Evolutionary conservation across 2,329 filamentous ascomycete species (phyloP).

Genomic region (Mycogone perniciosa): DNA sequence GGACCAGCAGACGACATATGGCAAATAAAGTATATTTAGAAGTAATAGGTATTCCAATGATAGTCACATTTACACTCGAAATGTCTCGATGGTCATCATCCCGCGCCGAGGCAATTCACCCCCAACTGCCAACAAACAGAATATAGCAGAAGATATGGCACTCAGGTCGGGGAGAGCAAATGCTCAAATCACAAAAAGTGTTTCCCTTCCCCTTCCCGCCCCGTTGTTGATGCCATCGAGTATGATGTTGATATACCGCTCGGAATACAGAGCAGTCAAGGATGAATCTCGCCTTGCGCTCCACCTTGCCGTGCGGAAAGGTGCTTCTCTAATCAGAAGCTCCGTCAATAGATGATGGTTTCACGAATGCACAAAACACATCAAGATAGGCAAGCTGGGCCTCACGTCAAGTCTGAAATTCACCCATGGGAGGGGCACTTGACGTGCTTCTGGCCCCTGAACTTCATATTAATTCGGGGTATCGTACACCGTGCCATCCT

Average conservation of each 20-base stretch:
- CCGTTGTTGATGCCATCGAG: constrained; percentile 22
- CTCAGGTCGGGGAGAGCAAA: constrained; percentile 35
- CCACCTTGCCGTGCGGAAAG: constrained; percentile 64
- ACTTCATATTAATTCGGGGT: constrained; percentile 14
- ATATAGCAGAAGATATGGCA: constrained; percentile 26
- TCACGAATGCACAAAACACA: not conserved
- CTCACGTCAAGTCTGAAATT: not conserved
- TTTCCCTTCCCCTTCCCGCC: constrained; percentile 31
- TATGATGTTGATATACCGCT: constrained; percentile 54
- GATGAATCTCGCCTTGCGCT: constrained; percentile 70
- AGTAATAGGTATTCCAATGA: not conserved
- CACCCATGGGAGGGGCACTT: not conserved
- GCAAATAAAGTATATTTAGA: too few relatives aligned
- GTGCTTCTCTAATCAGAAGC: not conserved
- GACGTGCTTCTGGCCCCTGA: constrained; percentile 4
- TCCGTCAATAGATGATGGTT: constrained; percentile 1
- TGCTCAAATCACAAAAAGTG: constrained; percentile 31
- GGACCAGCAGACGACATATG: too few relatives aligned
- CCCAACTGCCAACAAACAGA: constrained; percentile 8
- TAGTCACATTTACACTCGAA: constrained; percentile 1
- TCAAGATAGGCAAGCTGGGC: not conserved
- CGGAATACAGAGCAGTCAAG: constrained; percentile 72
- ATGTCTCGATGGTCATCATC: constrained; percentile 39
- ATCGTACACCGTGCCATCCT: constrained; percentile 17
- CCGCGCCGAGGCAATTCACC: constrained; percentile 13